Base-by-base conservation (phyloP, 148 eudicot species). In the Polygonum maritimum region DNA sequence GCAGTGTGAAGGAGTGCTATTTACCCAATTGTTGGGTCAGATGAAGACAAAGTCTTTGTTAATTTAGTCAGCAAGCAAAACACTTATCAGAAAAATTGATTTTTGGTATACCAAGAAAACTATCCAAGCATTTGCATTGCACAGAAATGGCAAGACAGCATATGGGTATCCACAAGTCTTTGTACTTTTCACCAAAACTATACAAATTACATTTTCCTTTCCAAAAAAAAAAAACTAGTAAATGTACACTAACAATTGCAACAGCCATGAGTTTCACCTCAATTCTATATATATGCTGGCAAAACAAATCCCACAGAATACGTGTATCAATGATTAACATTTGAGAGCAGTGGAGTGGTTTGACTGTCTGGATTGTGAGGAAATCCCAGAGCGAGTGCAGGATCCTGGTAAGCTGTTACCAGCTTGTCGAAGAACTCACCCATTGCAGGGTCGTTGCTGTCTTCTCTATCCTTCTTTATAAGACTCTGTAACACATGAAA, bases 401-500 rank as follows among this genome's bases (percentile, higher is more conserved):
- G 98, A 86, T 94, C 97, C 63, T 80, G 83, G 85, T 94, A 94
- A 31, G 91, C 97, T 71, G 84, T 79, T 5, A 52, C 83, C 71
- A 94, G 86, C 26, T 82, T 81, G 18, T 90, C 88, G 21, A 84
- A 79, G 78, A 92, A 94, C 77, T 83, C 89, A 4, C 80, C 69
- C 85, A 92, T 83, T 33, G 87, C 69, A 38, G 93, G 89, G 71
- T 91, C 90, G 54, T 57, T 84, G 49, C 85, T 82, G 47, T 92
- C 96, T 74, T 69, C 74, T 73, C 78, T 82, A 76, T 94, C 98
- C 79, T 88, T 94, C 71, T 86, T 94, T 69, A 94, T 85, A 88
- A 94, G 83, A 82, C 91, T 83, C 98, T 94, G 97, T 57, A 67
- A 52, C 26, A 49, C 26, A 75, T 74, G 69, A 22, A 31, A 38